A percentile compares a stretch with the other conserved stretches of the same genome.
Conservation (phyloP, 2,329 filamentous ascomycete species). For the Penicillium sp. region DNA sequence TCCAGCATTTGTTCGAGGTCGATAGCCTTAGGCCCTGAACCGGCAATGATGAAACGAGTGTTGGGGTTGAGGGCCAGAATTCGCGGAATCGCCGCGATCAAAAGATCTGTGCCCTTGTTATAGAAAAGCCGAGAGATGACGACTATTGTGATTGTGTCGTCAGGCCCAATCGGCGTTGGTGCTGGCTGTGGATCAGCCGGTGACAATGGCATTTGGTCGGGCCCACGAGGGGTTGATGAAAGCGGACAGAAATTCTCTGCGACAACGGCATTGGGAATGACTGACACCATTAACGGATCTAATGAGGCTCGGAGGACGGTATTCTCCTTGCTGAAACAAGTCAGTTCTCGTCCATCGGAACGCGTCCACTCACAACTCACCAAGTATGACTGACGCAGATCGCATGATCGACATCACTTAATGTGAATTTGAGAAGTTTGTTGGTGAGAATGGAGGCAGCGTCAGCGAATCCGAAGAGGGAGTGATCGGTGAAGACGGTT, state of each 20-base stretch:
- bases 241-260: constrained; percentile 90
- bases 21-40: constrained; percentile 93
- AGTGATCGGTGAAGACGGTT: constrained; percentile 97
- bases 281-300: constrained; percentile 94
- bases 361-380: constrained; percentile 49
- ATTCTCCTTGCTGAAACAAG: constrained; percentile 78
- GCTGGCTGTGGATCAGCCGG: constrained; percentile 48
- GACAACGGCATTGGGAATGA: constrained; percentile 96
- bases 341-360: neutral
- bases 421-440: constrained; percentile 90
- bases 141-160: constrained; percentile 91
- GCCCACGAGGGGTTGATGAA: constrained; percentile 48
- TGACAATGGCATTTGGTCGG: constrained; percentile 23
- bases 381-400: constrained; percentile 98
- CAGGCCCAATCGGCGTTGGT: constrained; percentile 70
- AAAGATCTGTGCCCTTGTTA: constrained; percentile 94
- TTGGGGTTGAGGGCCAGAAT: constrained; percentile 88
- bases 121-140: constrained; percentile 97
- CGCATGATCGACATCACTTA: constrained; percentile 97
- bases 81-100: constrained; percentile 93
- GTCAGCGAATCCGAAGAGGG: constrained; percentile 95
- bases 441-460: constrained; percentile 94
- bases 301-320: constrained; percentile 91
- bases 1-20: constrained; percentile 98
- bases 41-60: constrained; percentile 94